Conservation (phyloP, 2,329 filamentous ascomycete species). For the Alternaria solani region DNA sequence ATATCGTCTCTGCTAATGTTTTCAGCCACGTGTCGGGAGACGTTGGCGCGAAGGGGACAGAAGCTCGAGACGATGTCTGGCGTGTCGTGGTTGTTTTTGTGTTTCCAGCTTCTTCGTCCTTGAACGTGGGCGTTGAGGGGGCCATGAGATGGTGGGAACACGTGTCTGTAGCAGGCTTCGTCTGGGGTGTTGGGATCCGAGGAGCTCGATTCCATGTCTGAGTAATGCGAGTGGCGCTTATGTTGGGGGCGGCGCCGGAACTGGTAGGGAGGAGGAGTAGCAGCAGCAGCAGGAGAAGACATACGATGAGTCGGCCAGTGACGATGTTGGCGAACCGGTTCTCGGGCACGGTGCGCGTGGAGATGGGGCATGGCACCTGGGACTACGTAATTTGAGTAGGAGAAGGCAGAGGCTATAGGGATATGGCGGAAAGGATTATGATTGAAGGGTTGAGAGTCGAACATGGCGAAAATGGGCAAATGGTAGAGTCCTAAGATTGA, state of each 20-base stretch:
- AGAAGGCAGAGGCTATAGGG: slow-evolving; percentile 1
- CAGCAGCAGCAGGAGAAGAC: too few relatives aligned
- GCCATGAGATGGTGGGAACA: background rate
- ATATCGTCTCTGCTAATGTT: background rate
- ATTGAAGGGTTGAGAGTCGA: slow-evolving; percentile 1
- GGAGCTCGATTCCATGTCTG: background rate
- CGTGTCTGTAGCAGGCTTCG: background rate
- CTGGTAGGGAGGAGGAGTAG: background rate
- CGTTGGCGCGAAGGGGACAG: background rate
- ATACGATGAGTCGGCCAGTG: background rate
- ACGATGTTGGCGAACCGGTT: background rate
- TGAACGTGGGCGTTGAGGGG: background rate
- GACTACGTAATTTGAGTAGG: slow-evolving; percentile 1
- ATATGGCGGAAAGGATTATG: slow-evolving; percentile 9
- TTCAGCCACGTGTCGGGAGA: background rate
- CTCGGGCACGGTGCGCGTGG: background rate
- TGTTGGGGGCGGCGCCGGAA: background rate
- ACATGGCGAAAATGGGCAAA: slow-evolving; percentile 6
- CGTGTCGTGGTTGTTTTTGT: background rate
- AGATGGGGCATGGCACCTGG: background rate
- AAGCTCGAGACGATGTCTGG: background rate
- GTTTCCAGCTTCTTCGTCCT: background rate
- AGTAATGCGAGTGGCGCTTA: background rate
- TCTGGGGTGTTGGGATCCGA: background rate
- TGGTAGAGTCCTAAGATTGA: background rate